Evolutionary conservation across 208 protist species (phyloP).

Genomic region (Crithidia bombi): DNA sequence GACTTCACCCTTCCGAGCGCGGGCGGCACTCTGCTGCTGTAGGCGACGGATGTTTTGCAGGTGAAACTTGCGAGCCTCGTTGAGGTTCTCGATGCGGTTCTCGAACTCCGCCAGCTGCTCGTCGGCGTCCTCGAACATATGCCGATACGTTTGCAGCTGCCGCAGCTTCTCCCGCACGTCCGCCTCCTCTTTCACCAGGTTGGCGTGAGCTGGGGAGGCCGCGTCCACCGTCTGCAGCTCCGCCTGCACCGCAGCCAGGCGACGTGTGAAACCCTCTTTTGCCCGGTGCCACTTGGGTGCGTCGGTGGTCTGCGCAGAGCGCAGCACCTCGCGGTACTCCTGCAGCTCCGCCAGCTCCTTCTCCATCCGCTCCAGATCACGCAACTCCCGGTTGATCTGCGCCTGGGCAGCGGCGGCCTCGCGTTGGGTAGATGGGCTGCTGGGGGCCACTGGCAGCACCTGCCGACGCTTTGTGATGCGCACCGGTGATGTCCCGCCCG

Average conservation of each 20-base stretch:
- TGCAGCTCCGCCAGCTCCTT: conserved; percentile 65
- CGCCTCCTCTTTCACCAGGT: conserved; percentile 32
- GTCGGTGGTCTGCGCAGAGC: conserved; percentile 33
- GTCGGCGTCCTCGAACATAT: conserved; percentile 49
- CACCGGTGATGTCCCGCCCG: conserved; percentile 1
- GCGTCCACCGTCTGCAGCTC: conserved; percentile 27
- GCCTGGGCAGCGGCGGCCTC: conserved; percentile 25
- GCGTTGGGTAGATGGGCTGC: too few relatives aligned
- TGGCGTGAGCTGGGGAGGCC: conserved; percentile 1
- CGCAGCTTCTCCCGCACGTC: conserved; percentile 43
- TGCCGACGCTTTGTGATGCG: conserved; percentile 10
- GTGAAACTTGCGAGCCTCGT: conserved; percentile 65
- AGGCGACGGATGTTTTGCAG: conserved; percentile 63
- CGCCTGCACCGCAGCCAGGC: conserved; percentile 38
- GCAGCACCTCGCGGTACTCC: conserved; percentile 45
- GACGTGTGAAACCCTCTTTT: conserved; percentile 47
- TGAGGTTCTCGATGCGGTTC: conserved; percentile 71
- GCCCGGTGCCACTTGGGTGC: conserved; percentile 50
- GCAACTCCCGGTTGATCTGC: conserved; percentile 58
- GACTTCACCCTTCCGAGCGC: too few relatives aligned
- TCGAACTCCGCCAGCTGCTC: conserved; percentile 74
- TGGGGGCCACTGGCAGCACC: too few relatives aligned
- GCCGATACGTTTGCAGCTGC: conserved; percentile 54
- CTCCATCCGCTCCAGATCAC: conserved; percentile 51
- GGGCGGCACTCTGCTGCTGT: too few relatives aligned